Evolutionary conservation across 306 rosid species (phyloP).

Genomic region (Cotoneaster glaucophyllus): DNA sequence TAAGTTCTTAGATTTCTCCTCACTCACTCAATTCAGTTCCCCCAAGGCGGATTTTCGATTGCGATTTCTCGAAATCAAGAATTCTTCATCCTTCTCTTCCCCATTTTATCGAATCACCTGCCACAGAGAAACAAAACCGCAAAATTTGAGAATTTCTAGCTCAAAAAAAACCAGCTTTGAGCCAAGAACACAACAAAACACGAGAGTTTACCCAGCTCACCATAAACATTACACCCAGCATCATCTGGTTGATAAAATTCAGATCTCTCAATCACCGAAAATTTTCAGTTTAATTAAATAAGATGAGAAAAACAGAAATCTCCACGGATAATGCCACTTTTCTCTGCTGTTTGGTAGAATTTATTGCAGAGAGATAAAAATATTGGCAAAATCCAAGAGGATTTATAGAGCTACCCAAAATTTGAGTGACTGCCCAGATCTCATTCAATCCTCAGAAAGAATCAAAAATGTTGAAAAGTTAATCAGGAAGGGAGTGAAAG

Average conservation of each 20-base stretch:
- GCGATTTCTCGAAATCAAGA: neutral
- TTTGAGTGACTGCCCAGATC: conserved; percentile 29
- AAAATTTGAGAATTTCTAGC: neutral
- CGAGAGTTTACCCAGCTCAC: neutral
- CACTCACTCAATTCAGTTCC: neutral
- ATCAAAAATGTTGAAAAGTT: neutral
- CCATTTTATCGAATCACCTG: conserved; percentile 4
- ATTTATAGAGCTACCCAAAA: conserved; percentile 10
- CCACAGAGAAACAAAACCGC: neutral
- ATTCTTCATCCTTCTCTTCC: neutral
- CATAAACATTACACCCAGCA: neutral
- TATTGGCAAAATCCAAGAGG: neutral
- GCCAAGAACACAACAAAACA: neutral
- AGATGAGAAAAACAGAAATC: conserved; percentile 6
- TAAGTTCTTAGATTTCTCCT: neutral
- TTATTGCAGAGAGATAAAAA: neutral
- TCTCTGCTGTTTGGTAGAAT: conserved; percentile 2
- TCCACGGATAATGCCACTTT: conserved; percentile 20
- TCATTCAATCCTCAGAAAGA: neutral
- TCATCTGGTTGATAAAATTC: conserved; percentile 4
- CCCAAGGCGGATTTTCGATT: neutral
- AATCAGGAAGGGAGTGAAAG: neutral
- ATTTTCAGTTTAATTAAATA: neutral
- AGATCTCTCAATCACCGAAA: conserved; percentile 8
- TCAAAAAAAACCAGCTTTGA: neutral